Evolutionary conservation across 768 basidiomycete species (phyloP).

Genomic region (Kwoniella bestiolae): DNA sequence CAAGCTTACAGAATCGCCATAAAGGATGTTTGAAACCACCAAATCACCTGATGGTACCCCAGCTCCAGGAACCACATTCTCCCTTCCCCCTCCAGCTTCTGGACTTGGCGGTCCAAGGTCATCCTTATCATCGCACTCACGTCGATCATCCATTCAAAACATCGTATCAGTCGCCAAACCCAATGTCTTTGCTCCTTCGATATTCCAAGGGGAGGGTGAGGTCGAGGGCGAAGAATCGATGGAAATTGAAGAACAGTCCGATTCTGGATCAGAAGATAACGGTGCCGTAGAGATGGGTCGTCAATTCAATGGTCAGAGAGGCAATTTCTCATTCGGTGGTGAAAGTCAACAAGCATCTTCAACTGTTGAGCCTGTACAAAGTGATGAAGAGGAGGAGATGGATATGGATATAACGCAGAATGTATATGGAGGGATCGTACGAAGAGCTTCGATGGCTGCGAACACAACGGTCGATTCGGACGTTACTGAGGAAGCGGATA

Average conservation of each 20-base stretch:
- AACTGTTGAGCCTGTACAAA: conserved; percentile 25
- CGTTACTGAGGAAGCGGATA: conserved; percentile 19
- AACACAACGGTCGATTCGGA: conserved; percentile 23
- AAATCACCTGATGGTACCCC: conserved; percentile 19
- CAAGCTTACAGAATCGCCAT: background rate
- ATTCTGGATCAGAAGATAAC: conserved; percentile 9
- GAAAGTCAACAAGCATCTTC: background rate
- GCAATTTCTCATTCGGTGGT: background rate
- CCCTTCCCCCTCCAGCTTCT: conserved; percentile 12
- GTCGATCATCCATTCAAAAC: conserved; percentile 40
- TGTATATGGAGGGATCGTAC: conserved; percentile 42
- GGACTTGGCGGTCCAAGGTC: background rate
- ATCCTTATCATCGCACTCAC: conserved; percentile 23
- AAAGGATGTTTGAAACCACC: conserved; percentile 42
- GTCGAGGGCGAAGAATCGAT: conserved; percentile 42
- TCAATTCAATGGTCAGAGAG: background rate
- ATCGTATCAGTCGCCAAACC: conserved; percentile 22
- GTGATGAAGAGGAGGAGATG: conserved; percentile 40
- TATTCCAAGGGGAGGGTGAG: conserved; percentile 25
- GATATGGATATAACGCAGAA: conserved; percentile 55
- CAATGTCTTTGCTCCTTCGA: conserved; percentile 21
- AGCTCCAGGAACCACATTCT: conserved; percentile 16
- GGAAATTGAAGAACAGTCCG: conserved; percentile 49
- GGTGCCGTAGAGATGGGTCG: background rate
- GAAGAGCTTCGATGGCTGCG: conserved; percentile 30